Evolutionary conservation across 2,329 filamentous ascomycete species (phyloP).

Genomic region (Botrytis medusae): DNA sequence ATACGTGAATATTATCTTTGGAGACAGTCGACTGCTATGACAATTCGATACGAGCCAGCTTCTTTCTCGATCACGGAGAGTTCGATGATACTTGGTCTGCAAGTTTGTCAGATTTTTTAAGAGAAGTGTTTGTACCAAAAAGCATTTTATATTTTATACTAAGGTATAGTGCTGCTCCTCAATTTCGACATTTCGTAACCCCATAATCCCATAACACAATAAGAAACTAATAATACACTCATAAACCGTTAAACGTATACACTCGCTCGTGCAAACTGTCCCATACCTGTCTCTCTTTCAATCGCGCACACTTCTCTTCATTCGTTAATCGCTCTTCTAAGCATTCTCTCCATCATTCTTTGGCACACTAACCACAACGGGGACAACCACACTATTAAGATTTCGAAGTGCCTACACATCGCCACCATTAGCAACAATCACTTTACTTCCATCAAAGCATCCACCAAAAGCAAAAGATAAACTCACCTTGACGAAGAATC

Average conservation of each 20-base stretch:
- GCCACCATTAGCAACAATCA: conserved; percentile 20
- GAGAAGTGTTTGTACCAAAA: neutral
- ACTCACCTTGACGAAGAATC: conserved; percentile 52
- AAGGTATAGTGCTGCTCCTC: neutral
- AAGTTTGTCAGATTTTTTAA: neutral
- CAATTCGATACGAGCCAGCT: neutral
- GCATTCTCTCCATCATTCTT: conserved; percentile 54
- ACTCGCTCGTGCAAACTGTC: neutral
- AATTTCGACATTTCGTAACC: neutral
- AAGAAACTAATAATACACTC: neutral
- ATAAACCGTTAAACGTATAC: neutral
- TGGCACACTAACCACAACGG: conserved; percentile 51
- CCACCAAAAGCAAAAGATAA: conserved; percentile 39
- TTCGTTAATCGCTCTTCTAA: conserved; percentile 37
- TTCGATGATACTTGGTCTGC: neutral
- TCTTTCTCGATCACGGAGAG: neutral
- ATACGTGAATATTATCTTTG: neutral
- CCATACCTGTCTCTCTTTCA: neutral
- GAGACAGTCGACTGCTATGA: neutral
- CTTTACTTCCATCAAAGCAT: conserved; percentile 41
- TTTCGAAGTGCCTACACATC: conserved; percentile 50
- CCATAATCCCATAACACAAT: neutral
- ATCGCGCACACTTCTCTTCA: neutral
- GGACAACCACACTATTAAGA: conserved; percentile 52
- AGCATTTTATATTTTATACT: neutral